phyloP scores from a whole-genome alignment of 129 eudicot genomes.

The Apium graveolens region DNA sequence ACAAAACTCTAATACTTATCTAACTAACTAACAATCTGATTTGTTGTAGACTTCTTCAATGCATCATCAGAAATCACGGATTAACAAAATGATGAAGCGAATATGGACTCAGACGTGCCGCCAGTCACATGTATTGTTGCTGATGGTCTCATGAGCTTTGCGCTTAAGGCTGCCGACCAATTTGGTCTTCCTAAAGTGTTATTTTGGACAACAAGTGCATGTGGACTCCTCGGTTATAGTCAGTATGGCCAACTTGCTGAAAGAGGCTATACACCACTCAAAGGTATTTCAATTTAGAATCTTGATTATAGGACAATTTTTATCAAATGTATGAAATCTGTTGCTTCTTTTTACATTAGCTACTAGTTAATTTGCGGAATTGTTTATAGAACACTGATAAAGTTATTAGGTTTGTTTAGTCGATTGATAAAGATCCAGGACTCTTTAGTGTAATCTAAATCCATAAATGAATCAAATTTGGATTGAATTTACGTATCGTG shows the following conservation, averaged over 20 bases:
- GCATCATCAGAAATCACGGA: no score
- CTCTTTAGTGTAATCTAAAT: no score
- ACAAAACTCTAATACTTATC: no score
- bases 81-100: neutral
- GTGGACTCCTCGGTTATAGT: slow-evolving; percentile 42
- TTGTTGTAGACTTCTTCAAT: no score
- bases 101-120: slow-evolving; percentile 18
- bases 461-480: no score
- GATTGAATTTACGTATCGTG: no score
- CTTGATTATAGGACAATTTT: neutral
- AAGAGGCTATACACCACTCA: slow-evolving; percentile 43
- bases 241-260: slow-evolving; percentile 30
- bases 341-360: neutral
- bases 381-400: neutral
- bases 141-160: slow-evolving; percentile 61
- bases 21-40: no score
- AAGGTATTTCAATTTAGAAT: slow-evolving; percentile 29
- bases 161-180: slow-evolving; percentile 44
- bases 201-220: slow-evolving; percentile 59
- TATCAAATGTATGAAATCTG: neutral
- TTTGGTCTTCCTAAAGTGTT: slow-evolving; percentile 51
- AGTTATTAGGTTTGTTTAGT: no score
- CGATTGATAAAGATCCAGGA: no score
- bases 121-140: slow-evolving; percentile 58
- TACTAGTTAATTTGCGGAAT: neutral